A percentile compares a stretch with the other conserved stretches of the same genome.
These are phyloP conservation scores for Malus hybrid DNA, from an alignment of 331 rosid species.

Conservation along the genomic window DNA sequence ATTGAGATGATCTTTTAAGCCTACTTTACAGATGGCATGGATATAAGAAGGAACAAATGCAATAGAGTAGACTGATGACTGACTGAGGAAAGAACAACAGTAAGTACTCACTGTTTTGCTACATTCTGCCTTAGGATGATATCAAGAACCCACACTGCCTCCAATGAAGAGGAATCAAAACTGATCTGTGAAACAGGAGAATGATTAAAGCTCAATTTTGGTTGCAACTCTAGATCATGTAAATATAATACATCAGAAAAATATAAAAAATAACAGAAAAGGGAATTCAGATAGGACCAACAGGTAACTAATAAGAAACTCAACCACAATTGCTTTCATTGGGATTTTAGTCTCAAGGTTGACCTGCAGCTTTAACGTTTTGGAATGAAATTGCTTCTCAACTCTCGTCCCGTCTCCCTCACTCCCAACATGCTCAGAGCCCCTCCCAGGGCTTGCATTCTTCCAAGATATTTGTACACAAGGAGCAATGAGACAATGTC, in stretches of 20 bases:
- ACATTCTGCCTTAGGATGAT: slow-evolving; percentile 78
- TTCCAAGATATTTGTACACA: no score
- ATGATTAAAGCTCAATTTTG: no score
- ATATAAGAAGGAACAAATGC: neutral
- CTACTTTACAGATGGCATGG: neutral
- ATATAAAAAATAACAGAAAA: no score
- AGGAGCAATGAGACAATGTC: no score
- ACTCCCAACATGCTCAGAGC: no score
- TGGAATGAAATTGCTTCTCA: slow-evolving; percentile 38
- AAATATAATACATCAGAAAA: no score
- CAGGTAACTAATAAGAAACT: no score
- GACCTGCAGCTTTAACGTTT: slow-evolving; percentile 55
- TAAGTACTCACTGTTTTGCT: slow-evolving; percentile 55
- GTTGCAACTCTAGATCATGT: no score
- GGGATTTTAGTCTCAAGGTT: slow-evolving; percentile 73
- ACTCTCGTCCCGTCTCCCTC: no score
- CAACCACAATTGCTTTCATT: slow-evolving; percentile 37
- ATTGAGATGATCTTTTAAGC: neutral
- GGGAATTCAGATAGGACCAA: no score
- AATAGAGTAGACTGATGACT: slow-evolving; percentile 17
- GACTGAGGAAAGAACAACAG: neutral
- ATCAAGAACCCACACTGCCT: slow-evolving; percentile 79
- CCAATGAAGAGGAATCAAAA: slow-evolving; percentile 23
- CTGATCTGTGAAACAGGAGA: no score
- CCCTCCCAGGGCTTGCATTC: no score